Evolutionary conservation across 78 protist genomes (phyloP).

Genomic region (slime mould (Dictyostelium discoideum)): DNA sequence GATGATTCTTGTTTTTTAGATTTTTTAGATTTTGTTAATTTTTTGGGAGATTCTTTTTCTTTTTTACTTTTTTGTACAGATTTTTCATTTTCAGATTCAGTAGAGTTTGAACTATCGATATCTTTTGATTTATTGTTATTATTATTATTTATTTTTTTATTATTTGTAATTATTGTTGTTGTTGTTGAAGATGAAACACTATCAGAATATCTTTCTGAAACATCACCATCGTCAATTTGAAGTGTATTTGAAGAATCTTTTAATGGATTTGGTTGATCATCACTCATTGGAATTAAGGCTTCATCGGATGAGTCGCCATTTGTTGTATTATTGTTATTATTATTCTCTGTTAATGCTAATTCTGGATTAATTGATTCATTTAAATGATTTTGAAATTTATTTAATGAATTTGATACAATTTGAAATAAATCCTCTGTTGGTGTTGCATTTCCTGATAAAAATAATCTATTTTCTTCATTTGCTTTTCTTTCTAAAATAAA

Average conservation of each 20-base stretch:
- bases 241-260: constrained; percentile 22
- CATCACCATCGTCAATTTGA: constrained; percentile 65
- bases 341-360: neutral
- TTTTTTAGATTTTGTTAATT: neutral
- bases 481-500: constrained; percentile 28
- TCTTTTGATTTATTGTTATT: neutral
- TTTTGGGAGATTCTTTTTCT: neutral
- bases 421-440: constrained; percentile 58
- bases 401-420: constrained; percentile 15
- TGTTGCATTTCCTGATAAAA: constrained; percentile 19
- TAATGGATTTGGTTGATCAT: neutral
- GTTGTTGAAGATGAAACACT: neutral
- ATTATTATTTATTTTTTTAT: neutral
- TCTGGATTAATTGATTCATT: constrained; percentile 36
- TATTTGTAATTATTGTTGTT: neutral
- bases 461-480: constrained; percentile 13
- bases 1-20: neutral
- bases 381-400: constrained; percentile 50
- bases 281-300: neutral
- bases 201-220: constrained; percentile 64
- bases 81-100: constrained; percentile 52
- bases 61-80: neutral
- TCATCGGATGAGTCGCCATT: neutral
- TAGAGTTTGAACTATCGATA: constrained; percentile 3
- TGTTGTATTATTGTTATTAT: neutral